Evolutionary conservation across 257 asterid species (phyloP), one percentile per base, ranked within the genome.

Genomic region (Penstemon eatonii): DNA sequence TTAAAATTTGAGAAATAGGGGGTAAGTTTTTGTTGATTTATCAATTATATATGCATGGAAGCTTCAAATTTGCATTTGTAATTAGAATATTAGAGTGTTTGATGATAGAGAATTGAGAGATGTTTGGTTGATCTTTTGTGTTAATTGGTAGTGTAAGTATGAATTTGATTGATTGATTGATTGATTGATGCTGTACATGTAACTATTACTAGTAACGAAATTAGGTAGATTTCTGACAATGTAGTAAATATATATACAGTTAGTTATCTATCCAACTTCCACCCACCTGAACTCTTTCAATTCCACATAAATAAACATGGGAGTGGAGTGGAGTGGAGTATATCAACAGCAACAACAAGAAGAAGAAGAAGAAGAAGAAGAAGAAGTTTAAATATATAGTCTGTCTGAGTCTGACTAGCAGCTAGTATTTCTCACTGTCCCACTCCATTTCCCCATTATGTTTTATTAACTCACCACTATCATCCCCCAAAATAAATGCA

Each of bases 401-500:
- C 18, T 15, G 18, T 15, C 18, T 15, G 18, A 49, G 54, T 49
- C 66, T 67, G 59, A 57, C 40, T 51, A 38, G 6, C 4, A 33
- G 33, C 2, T 25, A 15, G 18, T 15, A 15, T 25, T 47, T 57
- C 57, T 36, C 8, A 12, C 11, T 41, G 67, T 58, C 75, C 75
- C 84, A 60, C 77, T 69, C 19, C 75, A 50, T 73, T 70, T n/a
- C 75, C 7, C 38, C 54, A 51, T 25, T 7, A 72, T 56, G 76
- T 44, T 58, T 8, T 64, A 12, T 13, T 12, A 49, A 49, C 54
- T 49, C 54, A 3, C 10, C 19, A 3, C 10, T 10, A 38, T 70
- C 65, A 8, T 76, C 60, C 76, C 79, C 60, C 64, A 79, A 61
- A 73, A 65, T 88, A 74, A 87, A 85, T 81, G 91, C 81, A 37